These are phyloP conservation scores for Monascus ruber DNA, from an alignment of 2,329 filamentous ascomycete species.

Conservation along the genomic window DNA sequence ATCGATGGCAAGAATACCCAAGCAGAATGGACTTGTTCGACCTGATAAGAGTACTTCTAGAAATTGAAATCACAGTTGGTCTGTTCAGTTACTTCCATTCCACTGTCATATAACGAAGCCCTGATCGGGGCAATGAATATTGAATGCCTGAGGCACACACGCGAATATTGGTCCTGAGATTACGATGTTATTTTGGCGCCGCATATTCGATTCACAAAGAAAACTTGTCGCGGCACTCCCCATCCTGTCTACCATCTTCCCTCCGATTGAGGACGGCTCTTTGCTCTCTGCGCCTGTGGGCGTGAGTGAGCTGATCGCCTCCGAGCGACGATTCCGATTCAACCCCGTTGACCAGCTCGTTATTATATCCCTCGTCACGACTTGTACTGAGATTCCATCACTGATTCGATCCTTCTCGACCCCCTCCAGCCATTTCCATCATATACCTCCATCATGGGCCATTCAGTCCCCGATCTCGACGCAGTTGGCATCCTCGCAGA, in stretches of 20 bases:
- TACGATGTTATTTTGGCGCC: too few relatives aligned
- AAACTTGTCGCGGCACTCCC: too few relatives aligned
- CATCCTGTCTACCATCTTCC: neutral
- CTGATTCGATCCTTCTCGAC: neutral
- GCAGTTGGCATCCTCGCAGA: slow-evolving; percentile 51
- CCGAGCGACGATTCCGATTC: neutral
- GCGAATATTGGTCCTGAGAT: too few relatives aligned
- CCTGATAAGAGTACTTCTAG: too few relatives aligned
- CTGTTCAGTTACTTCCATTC: too few relatives aligned
- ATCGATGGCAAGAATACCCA: too few relatives aligned
- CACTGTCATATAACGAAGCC: too few relatives aligned
- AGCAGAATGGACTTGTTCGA: too few relatives aligned
- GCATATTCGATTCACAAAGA: too few relatives aligned
- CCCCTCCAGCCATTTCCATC: neutral
- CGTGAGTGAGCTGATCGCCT: neutral
- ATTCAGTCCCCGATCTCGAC: slow-evolving; percentile 32
- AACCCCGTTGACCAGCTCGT: neutral
- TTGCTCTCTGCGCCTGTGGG: neutral
- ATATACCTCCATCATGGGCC: slow-evolving; percentile 16
- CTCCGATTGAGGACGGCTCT: neutral
- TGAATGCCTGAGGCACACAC: too few relatives aligned
- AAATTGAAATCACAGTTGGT: too few relatives aligned
- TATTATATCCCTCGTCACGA: neutral
- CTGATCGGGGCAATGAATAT: too few relatives aligned
- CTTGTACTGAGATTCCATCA: neutral